phyloP scores from a whole-genome alignment of 2,329 filamentous ascomycete genomes.

The Eurotiales sp. region DNA sequence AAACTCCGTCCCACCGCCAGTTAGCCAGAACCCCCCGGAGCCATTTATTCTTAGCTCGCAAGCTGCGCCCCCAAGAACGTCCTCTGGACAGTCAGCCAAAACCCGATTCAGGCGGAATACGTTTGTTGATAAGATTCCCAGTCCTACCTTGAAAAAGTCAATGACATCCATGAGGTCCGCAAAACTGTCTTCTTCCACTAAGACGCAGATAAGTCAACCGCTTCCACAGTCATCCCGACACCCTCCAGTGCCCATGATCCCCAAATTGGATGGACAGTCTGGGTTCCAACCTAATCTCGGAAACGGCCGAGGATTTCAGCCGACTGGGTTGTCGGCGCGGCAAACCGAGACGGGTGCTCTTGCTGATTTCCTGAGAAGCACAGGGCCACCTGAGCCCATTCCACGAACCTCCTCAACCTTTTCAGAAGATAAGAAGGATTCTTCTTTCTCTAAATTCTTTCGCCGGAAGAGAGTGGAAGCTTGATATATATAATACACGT shows the following conservation, averaged over 20 bases:
- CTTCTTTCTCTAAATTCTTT: slow-evolving; percentile 24
- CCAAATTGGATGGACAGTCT: background rate
- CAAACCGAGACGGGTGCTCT: slow-evolving; percentile 59
- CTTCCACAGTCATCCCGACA: background rate
- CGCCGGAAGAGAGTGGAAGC: slow-evolving; percentile 24
- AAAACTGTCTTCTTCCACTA: background rate
- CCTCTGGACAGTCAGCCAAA: slow-evolving; percentile 24
- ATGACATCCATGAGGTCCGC: slow-evolving; percentile 28
- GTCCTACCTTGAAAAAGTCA: slow-evolving; percentile 30
- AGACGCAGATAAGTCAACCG: slow-evolving; percentile 15
- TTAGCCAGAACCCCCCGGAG: slow-evolving; percentile 27
- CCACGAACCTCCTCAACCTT: slow-evolving; percentile 15
- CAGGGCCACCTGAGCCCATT: slow-evolving; percentile 55
- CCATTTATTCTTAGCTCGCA: slow-evolving; percentile 25
- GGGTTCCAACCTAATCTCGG: slow-evolving; percentile 33
- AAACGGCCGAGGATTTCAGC: slow-evolving; percentile 22
- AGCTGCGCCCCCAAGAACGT: slow-evolving; percentile 15
- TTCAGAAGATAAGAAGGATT: slow-evolving; percentile 17
- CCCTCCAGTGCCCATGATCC: background rate
- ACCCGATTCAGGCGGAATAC: slow-evolving; percentile 32
- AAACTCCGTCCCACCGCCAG: slow-evolving; percentile 39
- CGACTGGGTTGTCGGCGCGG: slow-evolving; percentile 10
- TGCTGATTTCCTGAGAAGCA: slow-evolving; percentile 68
- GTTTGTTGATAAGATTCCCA: slow-evolving; percentile 23
- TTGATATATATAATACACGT: slow-evolving; percentile 3